A percentile compares a stretch with the other conserved stretches of the same genome.
phyloP scores from a whole-genome alignment of 129 eudicot species.

The Solidago caesia region DNA sequence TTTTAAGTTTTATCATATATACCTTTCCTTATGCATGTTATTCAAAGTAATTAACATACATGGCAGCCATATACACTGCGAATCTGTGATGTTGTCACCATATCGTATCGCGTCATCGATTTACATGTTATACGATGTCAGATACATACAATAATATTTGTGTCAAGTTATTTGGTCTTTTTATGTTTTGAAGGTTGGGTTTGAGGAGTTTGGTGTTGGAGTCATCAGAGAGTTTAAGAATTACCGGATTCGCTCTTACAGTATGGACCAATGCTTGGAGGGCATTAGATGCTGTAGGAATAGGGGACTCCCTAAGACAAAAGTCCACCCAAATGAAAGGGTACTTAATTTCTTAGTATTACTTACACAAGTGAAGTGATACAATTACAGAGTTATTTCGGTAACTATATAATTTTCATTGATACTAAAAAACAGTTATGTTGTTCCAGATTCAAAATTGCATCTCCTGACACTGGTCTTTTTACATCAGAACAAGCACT shows the following conservation, averaged over 20 bases:
- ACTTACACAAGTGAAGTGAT: too few relatives aligned
- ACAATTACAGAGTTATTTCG: background rate
- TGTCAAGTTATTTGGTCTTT: too few relatives aligned
- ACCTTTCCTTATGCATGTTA: background rate
- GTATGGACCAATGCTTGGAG: conserved; percentile 81
- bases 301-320: conserved; percentile 52
- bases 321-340: conserved; percentile 50
- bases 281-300: conserved; percentile 84
- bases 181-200: conserved; percentile 47
- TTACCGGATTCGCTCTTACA: conserved; percentile 70
- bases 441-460: conserved; percentile 36
- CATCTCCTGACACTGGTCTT: conserved; percentile 45
- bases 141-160: too few relatives aligned
- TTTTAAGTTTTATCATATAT: background rate
- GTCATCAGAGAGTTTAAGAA: conserved; percentile 62
- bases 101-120: too few relatives aligned
- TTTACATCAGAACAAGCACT: conserved; percentile 37
- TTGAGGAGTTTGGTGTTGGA: conserved; percentile 72
- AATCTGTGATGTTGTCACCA: too few relatives aligned
- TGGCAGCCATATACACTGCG: too few relatives aligned
- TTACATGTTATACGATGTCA: too few relatives aligned
- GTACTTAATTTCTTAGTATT: conserved; percentile 24
- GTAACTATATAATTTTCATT: background rate
- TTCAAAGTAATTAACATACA: too few relatives aligned
- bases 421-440: background rate